Percentiles rank a stretch among this genome's conserved stretches.
phyloP scores from a whole-genome alignment of 192 early-diverging fungal species.

The Backusella parvicylindrica region DNA sequence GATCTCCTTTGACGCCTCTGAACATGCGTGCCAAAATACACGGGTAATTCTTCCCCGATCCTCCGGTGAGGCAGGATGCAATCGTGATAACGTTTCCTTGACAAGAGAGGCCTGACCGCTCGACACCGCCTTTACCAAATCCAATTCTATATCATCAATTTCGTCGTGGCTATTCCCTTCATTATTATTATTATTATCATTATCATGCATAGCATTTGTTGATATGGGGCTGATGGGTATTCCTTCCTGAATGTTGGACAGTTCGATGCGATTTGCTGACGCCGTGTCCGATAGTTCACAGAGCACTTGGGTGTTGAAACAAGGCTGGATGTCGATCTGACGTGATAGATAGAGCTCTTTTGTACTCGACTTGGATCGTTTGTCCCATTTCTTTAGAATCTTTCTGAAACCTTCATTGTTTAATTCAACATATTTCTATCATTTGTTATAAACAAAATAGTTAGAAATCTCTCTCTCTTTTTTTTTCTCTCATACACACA shows the following conservation, averaged over 20 bases:
- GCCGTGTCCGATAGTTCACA: constrained; percentile 87
- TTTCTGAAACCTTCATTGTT: constrained; percentile 95
- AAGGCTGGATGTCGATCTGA: constrained; percentile 97
- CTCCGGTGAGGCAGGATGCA: constrained; percentile 34
- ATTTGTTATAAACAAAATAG: too few relatives aligned
- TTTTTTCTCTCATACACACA: background rate
- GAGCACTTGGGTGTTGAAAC: constrained; percentile 93
- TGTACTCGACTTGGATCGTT: constrained; percentile 93
- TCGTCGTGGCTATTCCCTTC: constrained; percentile 16
- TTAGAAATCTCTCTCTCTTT: background rate
- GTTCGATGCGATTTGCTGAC: constrained; percentile 70
- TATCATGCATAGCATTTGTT: background rate
- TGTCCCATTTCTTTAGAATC: constrained; percentile 99
- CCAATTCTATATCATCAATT: constrained; percentile 58
- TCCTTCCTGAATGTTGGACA: constrained; percentile 61
- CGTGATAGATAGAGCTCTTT: constrained; percentile 97
- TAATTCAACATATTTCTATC: constrained; percentile 94
- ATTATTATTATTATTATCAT: too few relatives aligned
- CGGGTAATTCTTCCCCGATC: constrained; percentile 63
- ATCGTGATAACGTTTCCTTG: constrained; percentile 53
- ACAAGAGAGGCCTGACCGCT: constrained; percentile 40
- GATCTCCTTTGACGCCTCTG: constrained; percentile 49
- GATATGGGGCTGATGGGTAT: constrained; percentile 18
- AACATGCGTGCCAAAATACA: constrained; percentile 72
- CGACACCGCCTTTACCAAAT: constrained; percentile 52